Conservation (phyloP, 306 rosid genomes). For the Begonia loranthoides region DNA sequence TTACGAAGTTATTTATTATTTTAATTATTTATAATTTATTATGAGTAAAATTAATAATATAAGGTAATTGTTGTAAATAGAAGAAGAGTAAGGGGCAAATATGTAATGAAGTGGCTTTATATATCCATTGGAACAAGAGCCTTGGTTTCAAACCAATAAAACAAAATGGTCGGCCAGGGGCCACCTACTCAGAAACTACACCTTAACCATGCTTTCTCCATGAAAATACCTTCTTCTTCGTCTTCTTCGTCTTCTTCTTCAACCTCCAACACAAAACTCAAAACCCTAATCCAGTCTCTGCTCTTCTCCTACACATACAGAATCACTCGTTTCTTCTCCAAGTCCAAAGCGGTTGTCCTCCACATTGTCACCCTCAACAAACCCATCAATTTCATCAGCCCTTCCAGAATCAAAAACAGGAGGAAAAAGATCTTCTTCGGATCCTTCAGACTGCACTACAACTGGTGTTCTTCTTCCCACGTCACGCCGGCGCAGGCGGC, state of each 20-base stretch:
- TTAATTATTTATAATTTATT: no score
- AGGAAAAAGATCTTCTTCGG: constrained; percentile 45
- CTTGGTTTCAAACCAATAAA: constrained; percentile 2
- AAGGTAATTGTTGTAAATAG: not conserved
- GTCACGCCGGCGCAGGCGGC: constrained; percentile 40
- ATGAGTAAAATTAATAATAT: no score
- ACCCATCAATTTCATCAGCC: constrained; percentile 13
- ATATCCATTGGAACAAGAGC: constrained; percentile 1
- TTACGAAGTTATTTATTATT: no score
- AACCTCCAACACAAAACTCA: constrained; percentile 31
- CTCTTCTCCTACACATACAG: constrained; percentile 48
- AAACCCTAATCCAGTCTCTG: constrained; percentile 45
- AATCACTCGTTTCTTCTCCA: constrained; percentile 37
- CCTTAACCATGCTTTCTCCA: constrained; percentile 38
- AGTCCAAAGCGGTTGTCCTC: constrained; percentile 27
- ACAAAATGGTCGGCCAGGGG: constrained; percentile 30
- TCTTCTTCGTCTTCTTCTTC: constrained; percentile 25
- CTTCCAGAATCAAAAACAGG: constrained; percentile 8
- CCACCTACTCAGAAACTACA: constrained; percentile 17
- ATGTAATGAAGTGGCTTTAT: constrained; percentile 20
- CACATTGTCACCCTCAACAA: constrained; percentile 18
- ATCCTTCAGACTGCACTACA: constrained; percentile 80
- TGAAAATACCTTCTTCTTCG: constrained; percentile 11
- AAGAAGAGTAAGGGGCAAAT: constrained; percentile 33
- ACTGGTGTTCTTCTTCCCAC: constrained; percentile 71